Base-by-base conservation (phyloP, 176 grass and related monocot genomes). In the Musa troglodytarum region DNA sequence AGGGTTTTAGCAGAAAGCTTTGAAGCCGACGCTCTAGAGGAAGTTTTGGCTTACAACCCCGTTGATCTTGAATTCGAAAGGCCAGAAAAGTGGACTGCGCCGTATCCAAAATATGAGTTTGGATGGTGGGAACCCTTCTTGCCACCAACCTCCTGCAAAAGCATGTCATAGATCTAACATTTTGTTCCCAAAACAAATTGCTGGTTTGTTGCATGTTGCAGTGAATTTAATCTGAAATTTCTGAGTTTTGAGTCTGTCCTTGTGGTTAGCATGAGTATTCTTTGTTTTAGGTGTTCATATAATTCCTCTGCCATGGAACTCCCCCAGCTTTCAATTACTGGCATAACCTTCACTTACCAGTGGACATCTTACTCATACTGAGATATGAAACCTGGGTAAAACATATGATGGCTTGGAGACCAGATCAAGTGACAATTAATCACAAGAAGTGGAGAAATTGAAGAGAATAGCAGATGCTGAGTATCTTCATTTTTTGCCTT, bases 41-140 rank as follows among this genome's bases (percentile, higher is more conserved):
- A 95, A 76, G 91, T 91, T 69, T 77, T 94, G 81, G 78, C 80
- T 77, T 89, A 74, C 79, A 92, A 86, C 61, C 86, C 91, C 11
- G 82, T 71, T 13, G 88, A 99, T 25, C 76, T 99, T 67, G 75
- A 92, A 58, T 99, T 99, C 76, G 86, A 92, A 3, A 86, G 92
- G 26, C 91, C 88, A 65, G 81, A 89, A 5, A 92, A 87, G 73
- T 94, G 96, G 96, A 89, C 76, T 50, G 91, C 96, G 65, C 96
- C 96, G 16, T 95, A 99, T 65, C 82, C 86, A 13, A 99, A 99
- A 82, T 95, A 95, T 21, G 88, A 95, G 56, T 95, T 74, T 61
- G 96, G 96, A 23, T 95, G 96, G 96, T 99, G 91, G 96, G 82
- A 91, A 34, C 86, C 86, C 8, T 99, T 94, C 79, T 84, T 99